These are phyloP conservation scores for Trametes pubescens DNA, from an alignment of 1,284 basidiomycete genomes.

Conservation along the genomic window DNA sequence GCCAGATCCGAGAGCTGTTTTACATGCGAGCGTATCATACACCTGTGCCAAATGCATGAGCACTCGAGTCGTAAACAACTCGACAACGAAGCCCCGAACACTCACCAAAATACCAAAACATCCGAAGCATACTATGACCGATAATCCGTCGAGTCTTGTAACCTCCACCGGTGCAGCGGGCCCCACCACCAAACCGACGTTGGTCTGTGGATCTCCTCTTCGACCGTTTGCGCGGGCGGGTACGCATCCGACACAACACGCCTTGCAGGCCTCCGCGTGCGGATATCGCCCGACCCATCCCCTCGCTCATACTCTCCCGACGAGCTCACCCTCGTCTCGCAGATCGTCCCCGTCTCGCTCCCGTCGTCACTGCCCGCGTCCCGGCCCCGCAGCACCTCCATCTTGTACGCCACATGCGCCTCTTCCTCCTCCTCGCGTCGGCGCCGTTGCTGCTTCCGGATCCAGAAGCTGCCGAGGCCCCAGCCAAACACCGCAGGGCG, in stretches of 20 bases:
- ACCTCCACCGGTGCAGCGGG: slow-evolving; percentile 73
- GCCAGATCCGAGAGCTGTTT: no score
- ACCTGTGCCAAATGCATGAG: no score
- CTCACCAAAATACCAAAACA: slow-evolving; percentile 2
- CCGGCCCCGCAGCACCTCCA: slow-evolving; percentile 37
- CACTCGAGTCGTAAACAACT: no score
- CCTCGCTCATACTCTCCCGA: slow-evolving; percentile 20
- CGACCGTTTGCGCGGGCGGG: slow-evolving; percentile 22
- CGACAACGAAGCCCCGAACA: neutral
- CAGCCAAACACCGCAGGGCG: slow-evolving; percentile 55
- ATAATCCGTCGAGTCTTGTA: slow-evolving; percentile 79
- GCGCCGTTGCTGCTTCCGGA: slow-evolving; percentile 46
- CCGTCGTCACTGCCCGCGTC: slow-evolving; percentile 34
- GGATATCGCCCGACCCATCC: slow-evolving; percentile 25
- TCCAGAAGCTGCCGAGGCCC: slow-evolving; percentile 76
- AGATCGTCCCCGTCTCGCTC: slow-evolving; percentile 14
- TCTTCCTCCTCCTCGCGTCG: slow-evolving; percentile 40
- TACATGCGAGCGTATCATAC: no score
- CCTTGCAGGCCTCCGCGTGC: slow-evolving; percentile 24
- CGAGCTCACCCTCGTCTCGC: slow-evolving; percentile 24
- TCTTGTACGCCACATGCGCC: slow-evolving; percentile 37
- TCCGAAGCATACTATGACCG: slow-evolving; percentile 37
- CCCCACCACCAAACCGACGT: slow-evolving; percentile 80
- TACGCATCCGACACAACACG: slow-evolving; percentile 18
- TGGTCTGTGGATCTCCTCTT: slow-evolving; percentile 37